Conservation (phyloP, 371 early-diverging fungal species). For the Mortierella sp. region DNA sequence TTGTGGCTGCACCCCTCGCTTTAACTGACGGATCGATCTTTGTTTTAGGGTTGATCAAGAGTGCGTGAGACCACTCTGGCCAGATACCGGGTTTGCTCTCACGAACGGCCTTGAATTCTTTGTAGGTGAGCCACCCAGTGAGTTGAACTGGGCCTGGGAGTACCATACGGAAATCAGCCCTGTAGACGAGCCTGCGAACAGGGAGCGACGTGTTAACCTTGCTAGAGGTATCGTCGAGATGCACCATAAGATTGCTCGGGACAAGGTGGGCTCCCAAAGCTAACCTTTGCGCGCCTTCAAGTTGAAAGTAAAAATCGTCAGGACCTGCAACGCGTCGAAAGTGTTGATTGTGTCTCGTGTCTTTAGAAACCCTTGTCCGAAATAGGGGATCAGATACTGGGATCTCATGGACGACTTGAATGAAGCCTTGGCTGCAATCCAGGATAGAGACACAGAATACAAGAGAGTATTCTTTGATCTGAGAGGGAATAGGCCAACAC, state of each 20-base stretch:
- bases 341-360: conserved; percentile 17
- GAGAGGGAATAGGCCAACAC: conserved; percentile 24
- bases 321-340: conserved; percentile 32
- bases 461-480: conserved; percentile 11
- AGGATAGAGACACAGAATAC: conserved; percentile 25
- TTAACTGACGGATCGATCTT: conserved; percentile 3
- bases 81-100: conserved; percentile 36
- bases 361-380: conserved; percentile 16
- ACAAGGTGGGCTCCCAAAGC: conserved; percentile 40
- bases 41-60: conserved; percentile 15
- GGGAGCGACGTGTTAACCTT: background rate
- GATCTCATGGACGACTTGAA: conserved; percentile 23
- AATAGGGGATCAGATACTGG: background rate
- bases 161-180: conserved; percentile 38
- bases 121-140: conserved; percentile 32
- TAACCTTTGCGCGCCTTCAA: conserved; percentile 33
- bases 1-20: background rate
- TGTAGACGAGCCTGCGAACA: conserved; percentile 20
- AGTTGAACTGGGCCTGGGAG: conserved; percentile 31
- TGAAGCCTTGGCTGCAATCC: conserved; percentile 35
- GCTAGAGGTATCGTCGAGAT: background rate
- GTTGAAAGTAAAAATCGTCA: conserved; percentile 36
- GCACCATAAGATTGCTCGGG: conserved; percentile 17
- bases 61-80: conserved; percentile 37
- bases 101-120: conserved; percentile 27